A percentile compares a stretch with the other conserved stretches of the same genome.
Evolutionary conservation across 1,284 basidiomycete genomes (phyloP).

Genomic region (Apiotrichum siamense): DNA sequence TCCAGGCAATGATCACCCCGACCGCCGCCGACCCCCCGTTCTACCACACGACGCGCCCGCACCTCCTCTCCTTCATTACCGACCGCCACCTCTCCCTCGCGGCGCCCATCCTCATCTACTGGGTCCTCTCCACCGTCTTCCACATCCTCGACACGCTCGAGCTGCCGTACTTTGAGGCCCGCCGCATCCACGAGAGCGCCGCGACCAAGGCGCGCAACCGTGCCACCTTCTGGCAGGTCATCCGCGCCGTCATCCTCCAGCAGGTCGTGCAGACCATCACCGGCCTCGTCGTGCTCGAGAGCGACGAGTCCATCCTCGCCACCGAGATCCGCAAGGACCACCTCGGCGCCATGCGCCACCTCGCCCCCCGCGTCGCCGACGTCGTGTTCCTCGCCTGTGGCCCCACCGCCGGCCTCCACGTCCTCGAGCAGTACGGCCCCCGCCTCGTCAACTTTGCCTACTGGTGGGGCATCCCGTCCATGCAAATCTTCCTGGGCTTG

Average conservation of each 20-base stretch:
- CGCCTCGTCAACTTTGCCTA: slow-evolving; percentile 65
- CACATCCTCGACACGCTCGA: slow-evolving; percentile 68
- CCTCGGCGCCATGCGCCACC: slow-evolving; percentile 49
- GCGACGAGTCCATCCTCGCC: slow-evolving; percentile 45
- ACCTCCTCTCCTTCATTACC: slow-evolving; percentile 57
- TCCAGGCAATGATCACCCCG: slow-evolving; percentile 38
- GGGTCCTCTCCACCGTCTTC: slow-evolving; percentile 75
- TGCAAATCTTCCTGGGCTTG: slow-evolving; percentile 77
- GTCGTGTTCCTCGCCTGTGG: slow-evolving; percentile 51
- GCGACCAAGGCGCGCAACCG: slow-evolving; percentile 75
- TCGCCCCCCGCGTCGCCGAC: slow-evolving; percentile 49
- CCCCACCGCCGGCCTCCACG: slow-evolving; percentile 35
- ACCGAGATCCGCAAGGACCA: slow-evolving; percentile 53
- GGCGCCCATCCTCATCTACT: slow-evolving; percentile 79
- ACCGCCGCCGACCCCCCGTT: slow-evolving; percentile 33
- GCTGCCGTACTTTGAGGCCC: slow-evolving; percentile 73
- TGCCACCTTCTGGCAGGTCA: slow-evolving; percentile 63
- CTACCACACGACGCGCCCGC: slow-evolving; percentile 59
- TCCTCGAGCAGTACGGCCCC: slow-evolving; percentile 52
- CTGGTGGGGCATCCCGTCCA: slow-evolving; percentile 86
- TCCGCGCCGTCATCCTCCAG: slow-evolving; percentile 74
- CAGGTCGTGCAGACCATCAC: slow-evolving; percentile 77
- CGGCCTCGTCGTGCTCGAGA: slow-evolving; percentile 64
- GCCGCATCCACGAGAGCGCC: slow-evolving; percentile 79
- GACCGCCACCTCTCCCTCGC: slow-evolving; percentile 71